These are phyloP conservation scores for Phytopythium delawarense DNA, from an alignment of 352 stramenopile genomes.

Conservation along the genomic window DNA sequence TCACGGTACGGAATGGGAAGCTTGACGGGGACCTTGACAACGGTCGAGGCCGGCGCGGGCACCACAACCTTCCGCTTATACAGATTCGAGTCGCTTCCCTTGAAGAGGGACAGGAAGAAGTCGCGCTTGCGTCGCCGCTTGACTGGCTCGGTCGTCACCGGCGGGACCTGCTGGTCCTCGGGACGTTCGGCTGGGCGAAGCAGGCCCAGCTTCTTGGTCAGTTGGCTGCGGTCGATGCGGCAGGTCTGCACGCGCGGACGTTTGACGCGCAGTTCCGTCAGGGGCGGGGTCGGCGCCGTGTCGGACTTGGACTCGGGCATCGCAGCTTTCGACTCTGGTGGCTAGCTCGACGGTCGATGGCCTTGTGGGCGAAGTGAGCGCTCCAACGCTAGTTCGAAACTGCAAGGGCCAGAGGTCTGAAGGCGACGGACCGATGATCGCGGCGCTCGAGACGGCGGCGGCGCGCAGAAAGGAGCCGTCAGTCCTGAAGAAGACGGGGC, in stretches of 20 bases:
- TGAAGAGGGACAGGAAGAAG: conserved; percentile 24
- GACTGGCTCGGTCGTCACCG: neutral
- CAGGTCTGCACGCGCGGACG: conserved; percentile 1
- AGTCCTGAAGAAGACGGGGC: neutral
- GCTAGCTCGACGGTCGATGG: too few relatives aligned
- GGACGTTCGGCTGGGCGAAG: neutral
- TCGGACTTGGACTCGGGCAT: conserved; percentile 5
- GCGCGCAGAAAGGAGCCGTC: neutral
- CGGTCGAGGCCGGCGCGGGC: conserved; percentile 2
- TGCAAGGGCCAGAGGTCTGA: neutral
- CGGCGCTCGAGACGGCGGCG: neutral
- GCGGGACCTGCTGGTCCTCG: neutral
- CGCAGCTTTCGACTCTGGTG: neutral
- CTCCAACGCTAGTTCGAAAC: neutral
- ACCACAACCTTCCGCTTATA: conserved; percentile 18
- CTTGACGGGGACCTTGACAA: conserved; percentile 21
- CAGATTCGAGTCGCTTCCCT: conserved; percentile 11
- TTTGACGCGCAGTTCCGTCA: conserved; percentile 6
- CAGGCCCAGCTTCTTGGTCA: conserved; percentile 5
- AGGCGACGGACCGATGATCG: neutral
- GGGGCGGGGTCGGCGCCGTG: neutral
- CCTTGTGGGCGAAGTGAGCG: neutral
- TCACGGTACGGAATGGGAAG: conserved; percentile 26
- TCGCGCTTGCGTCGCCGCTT: conserved; percentile 17
- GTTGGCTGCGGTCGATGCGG: conserved; percentile 6